phyloP scores from a whole-genome alignment of 768 basidiomycete genomes.

The Leccinum boreale region DNA sequence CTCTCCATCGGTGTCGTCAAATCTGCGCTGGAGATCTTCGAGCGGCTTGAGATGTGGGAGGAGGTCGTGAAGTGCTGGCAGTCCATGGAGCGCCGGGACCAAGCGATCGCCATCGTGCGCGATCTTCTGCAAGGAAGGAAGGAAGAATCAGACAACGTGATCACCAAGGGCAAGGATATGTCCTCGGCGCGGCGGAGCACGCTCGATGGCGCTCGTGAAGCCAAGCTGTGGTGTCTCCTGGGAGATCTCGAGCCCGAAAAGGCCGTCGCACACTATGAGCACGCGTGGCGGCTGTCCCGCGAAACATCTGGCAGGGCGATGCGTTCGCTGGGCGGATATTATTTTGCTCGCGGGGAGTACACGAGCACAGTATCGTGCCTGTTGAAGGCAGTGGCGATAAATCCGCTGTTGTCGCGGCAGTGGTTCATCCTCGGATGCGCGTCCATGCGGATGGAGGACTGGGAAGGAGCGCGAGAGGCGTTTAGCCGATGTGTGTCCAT shows the following conservation, averaged over 20 bases:
- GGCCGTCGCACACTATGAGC: constrained; percentile 71
- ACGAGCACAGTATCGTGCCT: constrained; percentile 62
- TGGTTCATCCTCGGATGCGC: constrained; percentile 99
- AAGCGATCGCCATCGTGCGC: constrained; percentile 75
- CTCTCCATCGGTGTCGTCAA: constrained; percentile 82
- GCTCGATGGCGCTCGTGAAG: constrained; percentile 69
- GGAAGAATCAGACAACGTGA: constrained; percentile 75
- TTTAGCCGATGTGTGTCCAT: constrained; percentile 85
- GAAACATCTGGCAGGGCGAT: constrained; percentile 85
- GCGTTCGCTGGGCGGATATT: constrained; percentile 84
- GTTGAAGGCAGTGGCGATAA: constrained; percentile 76
- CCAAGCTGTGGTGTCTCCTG: constrained; percentile 92
- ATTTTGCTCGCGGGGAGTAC: constrained; percentile 70
- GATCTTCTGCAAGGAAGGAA: constrained; percentile 83
- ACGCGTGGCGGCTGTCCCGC: constrained; percentile 80
- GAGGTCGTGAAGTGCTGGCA: constrained; percentile 90
- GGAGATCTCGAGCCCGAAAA: constrained; percentile 83
- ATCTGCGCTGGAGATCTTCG: constrained; percentile 91
- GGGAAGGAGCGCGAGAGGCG: constrained; percentile 79
- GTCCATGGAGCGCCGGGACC: constrained; percentile 73
- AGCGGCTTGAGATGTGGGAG: constrained; percentile 98
- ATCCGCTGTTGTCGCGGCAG: constrained; percentile 80
- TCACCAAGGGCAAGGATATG: constrained; percentile 54
- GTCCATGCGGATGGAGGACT: constrained; percentile 74
- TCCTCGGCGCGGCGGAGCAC: constrained; percentile 39